Evolutionary conservation across 164 flowering plant genomes (phyloP).

Genomic region (Paratinospora sagittata): DNA sequence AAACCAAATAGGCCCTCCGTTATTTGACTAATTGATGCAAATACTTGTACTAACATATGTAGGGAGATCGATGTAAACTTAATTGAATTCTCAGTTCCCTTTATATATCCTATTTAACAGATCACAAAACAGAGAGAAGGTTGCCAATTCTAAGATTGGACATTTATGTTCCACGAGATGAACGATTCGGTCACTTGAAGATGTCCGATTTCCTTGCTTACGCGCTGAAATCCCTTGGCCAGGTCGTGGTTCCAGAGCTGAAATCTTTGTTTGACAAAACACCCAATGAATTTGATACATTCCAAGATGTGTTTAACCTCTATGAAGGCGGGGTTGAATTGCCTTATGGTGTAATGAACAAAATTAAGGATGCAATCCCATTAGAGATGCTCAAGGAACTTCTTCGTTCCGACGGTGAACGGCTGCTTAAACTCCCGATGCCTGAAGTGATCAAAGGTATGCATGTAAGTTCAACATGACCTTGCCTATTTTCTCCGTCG

Average conservation of each 20-base stretch:
- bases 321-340: conserved; percentile 65
- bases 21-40: too few relatives aligned
- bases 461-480: background rate
- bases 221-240: conserved; percentile 57
- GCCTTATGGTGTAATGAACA: conserved; percentile 25
- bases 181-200: conserved; percentile 63
- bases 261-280: conserved; percentile 49
- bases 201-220: conserved; percentile 79
- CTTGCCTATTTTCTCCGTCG: background rate
- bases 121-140: conserved; percentile 57
- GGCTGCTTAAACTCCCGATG: conserved; percentile 54
- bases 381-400: conserved; percentile 71
- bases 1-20: too few relatives aligned
- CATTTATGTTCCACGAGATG: conserved; percentile 89
- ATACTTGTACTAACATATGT: too few relatives aligned
- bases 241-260: conserved; percentile 56
- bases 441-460: conserved; percentile 65
- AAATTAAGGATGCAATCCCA: conserved; percentile 43
- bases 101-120: conserved; percentile 27
- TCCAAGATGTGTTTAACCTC: conserved; percentile 56
- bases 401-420: conserved; percentile 59
- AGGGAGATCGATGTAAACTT: too few relatives aligned
- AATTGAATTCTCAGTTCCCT: background rate
- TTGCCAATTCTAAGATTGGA: conserved; percentile 55
- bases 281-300: conserved; percentile 65